Conservation (phyloP, 1,284 basidiomycete genomes). For the Ustilago trichophora region DNA sequence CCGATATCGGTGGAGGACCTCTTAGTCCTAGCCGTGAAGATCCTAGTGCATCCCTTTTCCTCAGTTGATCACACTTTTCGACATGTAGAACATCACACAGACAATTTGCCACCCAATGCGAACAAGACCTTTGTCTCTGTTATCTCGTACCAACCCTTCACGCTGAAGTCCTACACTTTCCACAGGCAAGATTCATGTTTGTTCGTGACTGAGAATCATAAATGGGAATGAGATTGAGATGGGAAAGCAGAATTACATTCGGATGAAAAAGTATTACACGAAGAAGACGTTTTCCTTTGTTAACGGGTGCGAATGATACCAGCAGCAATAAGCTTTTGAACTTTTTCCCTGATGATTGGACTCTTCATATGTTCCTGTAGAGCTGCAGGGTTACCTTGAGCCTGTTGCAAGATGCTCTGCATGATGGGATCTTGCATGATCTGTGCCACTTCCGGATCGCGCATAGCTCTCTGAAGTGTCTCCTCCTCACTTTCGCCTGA, state of each 20-base stretch:
- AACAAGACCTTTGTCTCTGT: too few species aligned
- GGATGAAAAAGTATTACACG: too few species aligned
- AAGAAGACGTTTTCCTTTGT: too few species aligned
- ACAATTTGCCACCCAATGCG: too few species aligned
- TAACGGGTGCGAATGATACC: constrained; percentile 77
- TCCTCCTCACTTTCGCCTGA: constrained; percentile 89
- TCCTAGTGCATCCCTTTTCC: constrained; percentile 1
- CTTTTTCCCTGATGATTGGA: constrained; percentile 77
- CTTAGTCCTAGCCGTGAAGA: constrained; percentile 12
- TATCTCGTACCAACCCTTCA: too few species aligned
- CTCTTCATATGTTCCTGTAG: constrained; percentile 98
- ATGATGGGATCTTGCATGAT: constrained; percentile 70
- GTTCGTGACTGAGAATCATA: too few species aligned
- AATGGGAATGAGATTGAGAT: too few species aligned
- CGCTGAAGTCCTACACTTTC: too few species aligned
- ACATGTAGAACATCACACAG: too few species aligned
- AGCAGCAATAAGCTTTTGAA: constrained; percentile 90
- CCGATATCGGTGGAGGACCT: constrained; percentile 40
- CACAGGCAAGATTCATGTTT: too few species aligned
- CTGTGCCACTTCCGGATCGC: constrained; percentile 90
- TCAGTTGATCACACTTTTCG: constrained; percentile 8
- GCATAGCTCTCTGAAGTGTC: constrained; percentile 91
- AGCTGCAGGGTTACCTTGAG: constrained; percentile 86
- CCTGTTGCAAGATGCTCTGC: constrained; percentile 87
- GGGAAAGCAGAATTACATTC: too few species aligned